Base-by-base conservation (phyloP, 2,329 filamentous ascomycete species). In the Fusarium penzigii region DNA sequence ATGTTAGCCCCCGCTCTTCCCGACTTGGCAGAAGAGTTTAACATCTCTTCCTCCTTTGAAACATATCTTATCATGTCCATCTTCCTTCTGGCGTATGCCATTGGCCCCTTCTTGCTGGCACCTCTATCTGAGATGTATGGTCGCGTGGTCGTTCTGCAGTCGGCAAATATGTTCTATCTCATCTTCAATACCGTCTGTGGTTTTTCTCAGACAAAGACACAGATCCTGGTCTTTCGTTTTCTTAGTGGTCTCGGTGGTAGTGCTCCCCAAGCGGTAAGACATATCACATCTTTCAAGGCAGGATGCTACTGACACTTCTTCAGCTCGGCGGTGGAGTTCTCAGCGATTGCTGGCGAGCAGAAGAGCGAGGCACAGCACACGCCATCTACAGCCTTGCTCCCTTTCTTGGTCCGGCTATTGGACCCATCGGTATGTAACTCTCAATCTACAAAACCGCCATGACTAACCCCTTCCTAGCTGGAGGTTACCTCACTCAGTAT, bases 11-110 rank as follows among this genome's bases (percentile, higher is more conserved):
- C 80, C 0, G 78, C 75, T 1, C 61, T 83, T 11, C 56, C 67
- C 5, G 65, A 71, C 6, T 71, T 83, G 17, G 71, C 72, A 1
- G 61, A 66, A 2, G 77, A 82, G 14, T 70, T 82, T 34, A 51
- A 73, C 20, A 76, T 81, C 45, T 65, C 63, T 1, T 70, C 70
- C 8, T 68, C 63, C 5, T 70, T 80, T 29, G 67, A 75, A 40
- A 76, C 64, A 49, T 82, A 39, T 5, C 78, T 86, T 44, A 74
- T 83, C 56, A 74, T 86, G 47, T 83, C 82, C 1, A 77, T 87
- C 38, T 84, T 84, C 65, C 74, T 87, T 4, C 74, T 85, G 0
- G 82, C 82, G 46, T 79, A 79, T 42, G 78, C 77, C 11, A 70
- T 82, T 25, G 81, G 80, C 0, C 80, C 80, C 1, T 72, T 82